Evolutionary conservation across 805 yeast genomes (phyloP).

Genomic region (Grigorovia transvaalensis): DNA sequence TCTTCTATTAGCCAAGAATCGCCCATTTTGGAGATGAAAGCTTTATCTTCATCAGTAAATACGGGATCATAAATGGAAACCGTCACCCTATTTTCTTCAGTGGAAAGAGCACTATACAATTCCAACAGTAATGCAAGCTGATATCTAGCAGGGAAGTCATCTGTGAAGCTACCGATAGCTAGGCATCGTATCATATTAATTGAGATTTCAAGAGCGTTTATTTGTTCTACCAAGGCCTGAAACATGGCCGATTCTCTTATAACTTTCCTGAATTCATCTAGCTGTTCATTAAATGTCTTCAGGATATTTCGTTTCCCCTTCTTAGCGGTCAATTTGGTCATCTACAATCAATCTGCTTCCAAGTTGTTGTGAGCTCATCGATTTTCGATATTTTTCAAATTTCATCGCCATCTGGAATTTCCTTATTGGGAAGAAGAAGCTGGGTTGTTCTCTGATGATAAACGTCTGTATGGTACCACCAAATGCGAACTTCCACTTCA

Average conservation of each 20-base stretch:
- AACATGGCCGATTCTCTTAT: conserved; percentile 25
- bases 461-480: too few species aligned
- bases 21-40: conserved; percentile 23
- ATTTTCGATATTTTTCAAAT: background rate
- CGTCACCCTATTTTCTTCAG: background rate
- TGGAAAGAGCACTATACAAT: conserved; percentile 22
- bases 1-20: conserved; percentile 24
- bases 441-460: too few species aligned
- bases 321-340: background rate
- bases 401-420: background rate
- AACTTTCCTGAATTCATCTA: conserved; percentile 11
- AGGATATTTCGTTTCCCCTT: background rate
- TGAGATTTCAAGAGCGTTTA: conserved; percentile 11
- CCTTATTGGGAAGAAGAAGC: too few species aligned
- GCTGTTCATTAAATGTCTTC: conserved; percentile 3
- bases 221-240: conserved; percentile 13
- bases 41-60: conserved; percentile 38
- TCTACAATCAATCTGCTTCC: background rate
- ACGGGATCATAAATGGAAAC: conserved; percentile 59
- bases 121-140: conserved; percentile 53
- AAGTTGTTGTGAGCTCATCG: background rate
- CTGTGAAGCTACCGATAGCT: conserved; percentile 60
- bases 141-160: conserved; percentile 48
- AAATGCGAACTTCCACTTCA: too few species aligned
- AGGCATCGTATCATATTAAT: conserved; percentile 43